phyloP scores from a whole-genome alignment of 345 rosid genomes.

The Gossypium bickii region DNA sequence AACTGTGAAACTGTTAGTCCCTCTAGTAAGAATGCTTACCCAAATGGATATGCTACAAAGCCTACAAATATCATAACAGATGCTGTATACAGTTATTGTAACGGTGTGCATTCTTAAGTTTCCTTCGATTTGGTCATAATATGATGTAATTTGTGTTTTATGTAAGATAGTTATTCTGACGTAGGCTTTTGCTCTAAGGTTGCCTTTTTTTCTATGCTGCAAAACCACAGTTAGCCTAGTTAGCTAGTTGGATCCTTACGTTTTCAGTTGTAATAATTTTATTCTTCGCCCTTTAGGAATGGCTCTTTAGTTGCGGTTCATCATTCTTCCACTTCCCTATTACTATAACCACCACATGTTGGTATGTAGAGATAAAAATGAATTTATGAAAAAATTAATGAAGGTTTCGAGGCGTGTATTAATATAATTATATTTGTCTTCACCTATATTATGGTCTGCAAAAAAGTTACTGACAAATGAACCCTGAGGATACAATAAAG shows the following conservation, averaged over 20 bases:
- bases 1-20: conserved; percentile 35
- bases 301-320: background rate
- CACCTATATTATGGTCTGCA: too few relatives aligned
- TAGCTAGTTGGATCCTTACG: background rate
- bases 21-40: conserved; percentile 28
- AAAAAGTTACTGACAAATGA: too few relatives aligned
- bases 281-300: background rate
- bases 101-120: conserved; percentile 54
- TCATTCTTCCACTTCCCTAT: background rate
- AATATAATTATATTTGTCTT: too few relatives aligned
- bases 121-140: background rate
- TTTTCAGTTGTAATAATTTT: background rate
- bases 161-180: background rate
- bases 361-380: too few relatives aligned
- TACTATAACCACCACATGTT: too few relatives aligned
- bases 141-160: background rate
- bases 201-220: background rate
- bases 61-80: conserved; percentile 42
- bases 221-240: background rate
- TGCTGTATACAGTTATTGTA: conserved; percentile 50
- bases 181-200: background rate
- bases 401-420: too few relatives aligned
- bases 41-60: conserved; percentile 44
- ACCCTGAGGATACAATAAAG: too few relatives aligned
- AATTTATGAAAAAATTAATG: too few relatives aligned